Evolutionary conservation across 225 moss, liverwort and hornwort species (phyloP).

Genomic region (Antitrichia curtipendula): DNA sequence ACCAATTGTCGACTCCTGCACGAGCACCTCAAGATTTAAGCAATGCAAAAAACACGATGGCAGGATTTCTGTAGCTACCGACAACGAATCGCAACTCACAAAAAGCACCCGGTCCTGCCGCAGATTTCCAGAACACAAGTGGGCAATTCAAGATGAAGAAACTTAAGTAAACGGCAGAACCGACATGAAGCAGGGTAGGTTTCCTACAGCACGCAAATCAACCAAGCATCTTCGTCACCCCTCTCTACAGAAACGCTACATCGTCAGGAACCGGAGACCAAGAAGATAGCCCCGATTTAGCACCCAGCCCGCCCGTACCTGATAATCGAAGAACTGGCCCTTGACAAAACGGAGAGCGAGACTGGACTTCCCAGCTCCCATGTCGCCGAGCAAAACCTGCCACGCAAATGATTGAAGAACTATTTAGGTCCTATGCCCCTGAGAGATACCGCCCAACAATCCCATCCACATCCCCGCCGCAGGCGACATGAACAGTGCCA

Average conservation of each 20-base stretch:
- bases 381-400: slow-evolving; percentile 93
- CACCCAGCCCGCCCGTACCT: slow-evolving; percentile 24
- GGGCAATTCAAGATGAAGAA: not conserved
- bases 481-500: not conserved
- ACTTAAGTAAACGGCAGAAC: not conserved
- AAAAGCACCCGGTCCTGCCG: not conserved
- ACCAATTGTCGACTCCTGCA: slow-evolving; percentile 95
- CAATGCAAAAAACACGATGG: not conserved
- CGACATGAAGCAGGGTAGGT: not conserved
- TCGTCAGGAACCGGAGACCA: not conserved
- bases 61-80: not conserved
- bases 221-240: not conserved
- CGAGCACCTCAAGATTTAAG: not conserved
- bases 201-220: not conserved
- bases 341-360: slow-evolving; percentile 79
- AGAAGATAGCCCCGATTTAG: not conserved
- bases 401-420: not conserved
- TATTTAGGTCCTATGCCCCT: not conserved
- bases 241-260: not conserved
- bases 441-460: not conserved
- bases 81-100: not conserved
- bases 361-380: slow-evolving; percentile 99
- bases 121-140: not conserved
- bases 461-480: not conserved
- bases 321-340: slow-evolving; percentile 89